These are phyloP conservation scores for Vitis hybrid DNA, from an alignment of 177 flowering plant species.

Conservation along the genomic window DNA sequence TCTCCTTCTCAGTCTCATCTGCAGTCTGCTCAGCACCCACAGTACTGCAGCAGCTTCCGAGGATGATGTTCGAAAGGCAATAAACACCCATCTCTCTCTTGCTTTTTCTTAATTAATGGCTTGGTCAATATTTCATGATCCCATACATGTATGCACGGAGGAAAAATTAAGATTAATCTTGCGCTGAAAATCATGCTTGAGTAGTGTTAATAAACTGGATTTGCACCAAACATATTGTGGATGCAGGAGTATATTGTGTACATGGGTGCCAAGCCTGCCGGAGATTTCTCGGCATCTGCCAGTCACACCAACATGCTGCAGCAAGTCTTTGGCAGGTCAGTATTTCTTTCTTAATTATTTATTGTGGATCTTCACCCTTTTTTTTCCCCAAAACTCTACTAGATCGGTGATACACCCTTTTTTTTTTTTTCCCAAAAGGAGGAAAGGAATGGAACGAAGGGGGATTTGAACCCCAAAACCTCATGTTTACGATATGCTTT, in stretches of 20 bases:
- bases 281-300: slow-evolving; percentile 25
- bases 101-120: too few relatives aligned
- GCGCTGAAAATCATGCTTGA: too few relatives aligned
- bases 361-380: too few relatives aligned
- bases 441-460: too few relatives aligned
- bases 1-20: slow-evolving; percentile 11
- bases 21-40: background rate
- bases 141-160: background rate
- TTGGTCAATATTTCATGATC: too few relatives aligned
- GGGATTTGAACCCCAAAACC: too few relatives aligned
- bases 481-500: too few relatives aligned
- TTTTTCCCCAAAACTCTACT: too few relatives aligned
- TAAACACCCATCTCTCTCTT: background rate
- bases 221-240: too few relatives aligned
- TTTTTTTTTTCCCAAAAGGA: too few relatives aligned
- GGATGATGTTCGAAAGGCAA: slow-evolving; percentile 26
- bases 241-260: slow-evolving; percentile 52
- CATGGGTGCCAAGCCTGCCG: slow-evolving; percentile 44
- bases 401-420: too few relatives aligned
- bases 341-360: too few relatives aligned
- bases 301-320: slow-evolving; percentile 37
- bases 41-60: slow-evolving; percentile 10
- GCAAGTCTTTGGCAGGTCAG: slow-evolving; percentile 42
- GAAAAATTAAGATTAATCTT: background rate
- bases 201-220: background rate